Evolutionary conservation across 2,329 filamentous ascomycete genomes (phyloP).

Genomic region (Catunica adiposa): DNA sequence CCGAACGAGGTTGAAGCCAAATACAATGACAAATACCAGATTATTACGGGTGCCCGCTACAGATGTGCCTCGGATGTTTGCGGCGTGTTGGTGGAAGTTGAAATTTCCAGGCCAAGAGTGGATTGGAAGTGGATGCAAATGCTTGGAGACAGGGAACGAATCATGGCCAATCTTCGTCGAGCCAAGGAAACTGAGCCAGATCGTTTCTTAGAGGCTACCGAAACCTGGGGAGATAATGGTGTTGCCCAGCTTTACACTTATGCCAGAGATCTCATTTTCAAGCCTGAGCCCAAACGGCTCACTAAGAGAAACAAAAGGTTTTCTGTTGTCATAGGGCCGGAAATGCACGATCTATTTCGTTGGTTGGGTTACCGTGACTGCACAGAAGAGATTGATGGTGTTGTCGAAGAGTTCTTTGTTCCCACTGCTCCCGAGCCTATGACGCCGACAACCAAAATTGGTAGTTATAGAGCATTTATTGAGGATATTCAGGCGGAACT

Average conservation of each 20-base stretch:
- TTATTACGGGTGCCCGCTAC: conserved; percentile 14
- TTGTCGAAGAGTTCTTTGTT: conserved; percentile 25
- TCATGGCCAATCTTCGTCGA: conserved; percentile 24
- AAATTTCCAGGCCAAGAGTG: conserved; percentile 35
- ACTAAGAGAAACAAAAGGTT: conserved; percentile 42
- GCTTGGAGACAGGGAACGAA: conserved; percentile 30
- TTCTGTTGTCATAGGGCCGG: conserved; percentile 34
- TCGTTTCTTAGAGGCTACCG: conserved; percentile 29
- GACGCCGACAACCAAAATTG: conserved; percentile 21
- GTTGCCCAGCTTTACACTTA: conserved; percentile 34
- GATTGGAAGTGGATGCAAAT: conserved; percentile 25
- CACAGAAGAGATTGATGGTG: conserved; percentile 23
- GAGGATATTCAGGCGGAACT: conserved; percentile 34
- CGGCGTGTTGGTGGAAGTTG: conserved; percentile 20
- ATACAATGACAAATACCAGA: conserved; percentile 9
- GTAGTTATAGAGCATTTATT: conserved; percentile 30
- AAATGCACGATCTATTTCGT: conserved; percentile 32
- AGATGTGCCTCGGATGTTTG: conserved; percentile 13
- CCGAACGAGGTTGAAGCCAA: conserved; percentile 4
- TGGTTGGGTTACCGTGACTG: conserved; percentile 33
- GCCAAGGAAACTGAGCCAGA: conserved; percentile 30
- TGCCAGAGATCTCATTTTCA: conserved; percentile 31
- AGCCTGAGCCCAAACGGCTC: conserved; percentile 27
- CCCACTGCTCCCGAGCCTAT: conserved; percentile 22
- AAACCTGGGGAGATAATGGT: conserved; percentile 26